Percentiles rank a stretch among this genome's conserved stretches.
Conservation (phyloP, 2,329 filamentous ascomycete species). For the Talaromyces sp. region DNA sequence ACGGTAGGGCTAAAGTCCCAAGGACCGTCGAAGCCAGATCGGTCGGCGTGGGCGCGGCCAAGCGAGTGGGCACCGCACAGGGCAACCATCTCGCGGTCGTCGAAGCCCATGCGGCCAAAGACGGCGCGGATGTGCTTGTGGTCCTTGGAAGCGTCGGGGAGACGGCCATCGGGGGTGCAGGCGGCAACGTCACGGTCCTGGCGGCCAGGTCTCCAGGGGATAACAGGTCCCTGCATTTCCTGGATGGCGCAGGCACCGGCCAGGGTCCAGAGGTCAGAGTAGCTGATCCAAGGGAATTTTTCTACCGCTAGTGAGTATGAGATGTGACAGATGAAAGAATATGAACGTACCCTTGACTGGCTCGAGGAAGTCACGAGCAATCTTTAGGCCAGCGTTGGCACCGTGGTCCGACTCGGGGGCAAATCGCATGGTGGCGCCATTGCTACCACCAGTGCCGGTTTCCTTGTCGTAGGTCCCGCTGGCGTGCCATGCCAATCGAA, state of each 20-base stretch:
- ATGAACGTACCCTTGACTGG: slow-evolving; percentile 79
- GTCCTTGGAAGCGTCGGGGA: slow-evolving; percentile 75
- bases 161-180: slow-evolving; percentile 91
- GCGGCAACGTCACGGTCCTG: slow-evolving; percentile 70
- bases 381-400: slow-evolving; percentile 84
- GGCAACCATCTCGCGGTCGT: slow-evolving; percentile 94
- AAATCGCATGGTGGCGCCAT: slow-evolving; percentile 97
- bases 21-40: slow-evolving; percentile 80
- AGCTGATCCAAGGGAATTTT: slow-evolving; percentile 90
- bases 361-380: slow-evolving; percentile 87
- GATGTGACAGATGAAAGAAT: too few relatives aligned
- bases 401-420: slow-evolving; percentile 82
- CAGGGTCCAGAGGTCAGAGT: slow-evolving; percentile 96
- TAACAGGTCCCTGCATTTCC: slow-evolving; percentile 84
- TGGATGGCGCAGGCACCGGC: slow-evolving; percentile 80
- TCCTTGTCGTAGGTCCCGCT: slow-evolving; percentile 87
- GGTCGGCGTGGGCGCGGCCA: slow-evolving; percentile 83
- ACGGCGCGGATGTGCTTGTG: slow-evolving; percentile 80
- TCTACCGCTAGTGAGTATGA: slow-evolving; percentile 32
- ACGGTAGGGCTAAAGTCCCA: slow-evolving; percentile 92
- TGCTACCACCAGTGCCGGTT: slow-evolving; percentile 86
- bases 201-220: slow-evolving; percentile 87
- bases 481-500: slow-evolving; percentile 90
- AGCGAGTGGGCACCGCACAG: slow-evolving; percentile 80
- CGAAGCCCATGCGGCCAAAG: slow-evolving; percentile 96